Evolutionary conservation across 2,329 filamentous ascomycete genomes (phyloP).

Genomic region (Botrytis tulipae): DNA sequence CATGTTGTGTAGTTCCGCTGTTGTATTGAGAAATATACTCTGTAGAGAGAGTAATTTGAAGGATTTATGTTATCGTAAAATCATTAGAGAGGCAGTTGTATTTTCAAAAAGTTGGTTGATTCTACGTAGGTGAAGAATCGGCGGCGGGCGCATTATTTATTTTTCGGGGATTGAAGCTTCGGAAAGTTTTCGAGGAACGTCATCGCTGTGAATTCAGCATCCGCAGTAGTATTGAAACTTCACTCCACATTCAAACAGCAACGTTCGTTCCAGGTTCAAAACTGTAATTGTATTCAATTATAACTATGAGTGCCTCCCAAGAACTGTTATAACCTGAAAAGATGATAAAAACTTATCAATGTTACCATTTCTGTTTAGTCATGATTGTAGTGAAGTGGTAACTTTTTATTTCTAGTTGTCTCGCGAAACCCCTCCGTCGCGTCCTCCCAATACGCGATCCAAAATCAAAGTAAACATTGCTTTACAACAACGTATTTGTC

Average conservation of each 20-base stretch:
- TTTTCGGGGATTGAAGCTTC: constrained; percentile 9
- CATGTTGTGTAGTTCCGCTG: constrained; percentile 26
- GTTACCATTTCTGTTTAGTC: neutral
- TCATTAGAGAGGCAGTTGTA: constrained; percentile 24
- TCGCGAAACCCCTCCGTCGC: constrained; percentile 20
- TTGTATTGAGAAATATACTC: neutral
- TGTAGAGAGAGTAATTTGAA: neutral
- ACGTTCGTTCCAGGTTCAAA: neutral
- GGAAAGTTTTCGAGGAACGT: constrained; percentile 17
- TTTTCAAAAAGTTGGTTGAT: neutral
- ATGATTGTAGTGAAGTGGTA: constrained; percentile 11
- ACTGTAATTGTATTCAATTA: neutral
- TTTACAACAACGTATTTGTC: neutral
- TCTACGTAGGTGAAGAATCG: neutral
- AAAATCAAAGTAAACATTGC: neutral
- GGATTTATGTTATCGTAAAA: constrained; percentile 27
- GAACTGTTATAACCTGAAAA: neutral
- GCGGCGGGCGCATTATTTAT: neutral
- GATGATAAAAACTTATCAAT: neutral
- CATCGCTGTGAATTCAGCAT: constrained; percentile 20
- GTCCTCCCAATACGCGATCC: constrained; percentile 11
- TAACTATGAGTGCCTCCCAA: neutral
- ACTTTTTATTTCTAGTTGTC: neutral
- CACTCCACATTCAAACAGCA: neutral
- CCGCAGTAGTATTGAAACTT: neutral